phyloP scores from a whole-genome alignment of 345 rosid species.

The Salix viminalis region DNA sequence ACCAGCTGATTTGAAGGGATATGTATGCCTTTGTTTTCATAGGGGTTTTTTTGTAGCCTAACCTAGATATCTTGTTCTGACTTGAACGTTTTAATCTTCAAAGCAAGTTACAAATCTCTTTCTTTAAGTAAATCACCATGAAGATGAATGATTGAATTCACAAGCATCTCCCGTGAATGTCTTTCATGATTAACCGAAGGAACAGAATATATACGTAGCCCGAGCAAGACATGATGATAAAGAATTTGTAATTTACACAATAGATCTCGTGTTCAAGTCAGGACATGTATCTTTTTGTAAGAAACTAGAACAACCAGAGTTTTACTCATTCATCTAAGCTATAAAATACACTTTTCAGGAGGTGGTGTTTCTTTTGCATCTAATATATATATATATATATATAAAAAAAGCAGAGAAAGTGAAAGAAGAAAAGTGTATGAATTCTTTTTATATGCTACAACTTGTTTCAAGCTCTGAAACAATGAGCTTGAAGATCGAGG shows the following conservation, averaged over 20 bases:
- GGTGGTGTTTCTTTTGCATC: too few relatives aligned
- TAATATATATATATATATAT: too few relatives aligned
- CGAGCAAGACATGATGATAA: rapidly evolving
- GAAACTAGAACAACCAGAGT: too few relatives aligned
- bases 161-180: neutral
- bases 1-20: neutral
- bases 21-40: neutral
- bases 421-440: neutral
- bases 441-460: neutral
- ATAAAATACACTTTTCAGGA: too few relatives aligned
- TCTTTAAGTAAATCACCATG: neutral
- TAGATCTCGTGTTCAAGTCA: too few relatives aligned
- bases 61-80: neutral
- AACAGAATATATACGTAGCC: neutral
- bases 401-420: neutral
- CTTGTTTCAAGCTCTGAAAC: neutral
- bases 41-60: neutral
- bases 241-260: rapidly evolving
- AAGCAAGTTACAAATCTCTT: neutral
- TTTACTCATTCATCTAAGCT: rapidly evolving
- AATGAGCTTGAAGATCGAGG: neutral
- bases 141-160: neutral
- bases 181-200: neutral
- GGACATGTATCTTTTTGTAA: too few relatives aligned
- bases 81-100: neutral